A percentile compares a stretch with the other conserved stretches of the same genome.
Evolutionary conservation across 129 eudicot species (phyloP).

Genomic region (Erigeron canadensis): DNA sequence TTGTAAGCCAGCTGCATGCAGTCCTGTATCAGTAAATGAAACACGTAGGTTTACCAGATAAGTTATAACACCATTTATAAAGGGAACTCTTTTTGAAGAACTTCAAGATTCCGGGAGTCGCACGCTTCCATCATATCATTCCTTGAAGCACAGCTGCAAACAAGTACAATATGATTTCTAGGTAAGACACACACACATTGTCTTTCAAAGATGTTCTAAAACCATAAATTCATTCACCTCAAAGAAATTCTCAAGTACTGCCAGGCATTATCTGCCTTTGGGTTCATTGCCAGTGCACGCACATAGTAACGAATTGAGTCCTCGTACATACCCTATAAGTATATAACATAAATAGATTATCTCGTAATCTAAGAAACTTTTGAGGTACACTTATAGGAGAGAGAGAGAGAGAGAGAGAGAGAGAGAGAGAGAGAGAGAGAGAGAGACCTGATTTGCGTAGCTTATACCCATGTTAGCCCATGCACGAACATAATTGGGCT

Average conservation of each 20-base stretch:
- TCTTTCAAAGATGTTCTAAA: not conserved
- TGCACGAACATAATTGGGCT: constrained; percentile 98
- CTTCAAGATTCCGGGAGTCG: constrained; percentile 83
- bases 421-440: constrained; percentile 23
- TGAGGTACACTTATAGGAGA: not conserved
- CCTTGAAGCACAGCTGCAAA: constrained; percentile 83
- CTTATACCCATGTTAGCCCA: constrained; percentile 99
- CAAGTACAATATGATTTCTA: constrained; percentile 15
- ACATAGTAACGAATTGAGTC: constrained; percentile 95
- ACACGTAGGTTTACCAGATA: not conserved
- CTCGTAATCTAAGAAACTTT: not conserved
- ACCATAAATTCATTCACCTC: constrained; percentile 42
- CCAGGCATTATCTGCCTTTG: constrained; percentile 99
- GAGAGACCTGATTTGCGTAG: constrained; percentile 81
- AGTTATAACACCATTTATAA: constrained; percentile 28
- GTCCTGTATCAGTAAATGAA: not conserved
- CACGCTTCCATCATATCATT: constrained; percentile 91
- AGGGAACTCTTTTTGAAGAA: constrained; percentile 94
- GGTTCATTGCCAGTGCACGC: constrained; percentile 94
- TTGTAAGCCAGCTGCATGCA: not conserved
- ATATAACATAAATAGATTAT: not conserved
- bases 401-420: constrained; percentile 4
- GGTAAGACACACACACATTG: not conserved
- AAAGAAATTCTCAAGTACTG: constrained; percentile 91
- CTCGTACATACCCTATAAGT: constrained; percentile 85